Base-by-base conservation (phyloP, 2,329 filamentous ascomycete species). In the Trichoderma cornu-damae region DNA sequence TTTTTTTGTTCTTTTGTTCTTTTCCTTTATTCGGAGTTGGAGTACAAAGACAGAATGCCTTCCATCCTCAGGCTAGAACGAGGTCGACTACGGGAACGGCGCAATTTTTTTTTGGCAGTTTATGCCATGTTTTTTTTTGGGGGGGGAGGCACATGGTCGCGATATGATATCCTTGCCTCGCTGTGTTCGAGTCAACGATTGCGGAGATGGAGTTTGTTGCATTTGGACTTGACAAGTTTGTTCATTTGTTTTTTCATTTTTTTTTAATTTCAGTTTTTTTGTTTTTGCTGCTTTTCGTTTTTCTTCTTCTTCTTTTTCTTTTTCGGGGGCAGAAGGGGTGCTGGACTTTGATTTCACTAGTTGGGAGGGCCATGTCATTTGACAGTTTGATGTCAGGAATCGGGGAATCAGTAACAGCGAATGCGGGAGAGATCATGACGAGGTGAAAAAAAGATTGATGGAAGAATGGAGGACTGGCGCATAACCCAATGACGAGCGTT, bases 11-110 rank as follows among this genome's bases (percentile, higher is more conserved):
- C n/a, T 24, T 54, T 53, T 58, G 57, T 58, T 49, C 18, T 50
- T 18, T 24, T 50, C 20, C 50, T 40, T 8, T 50, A n/a, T 24
- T 37, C 9, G 52, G 57, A 59, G 57, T 59, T 59, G 44, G 34
- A 16, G 46, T 40, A 44, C 9, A 18, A 43, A 28, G 49, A 44
- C 22, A 32, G 30, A 47, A 34, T 14, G 28, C 38, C 42, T 46
- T 54, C 28, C n/a, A 30, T 11, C 18, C 26, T 24, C 24, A 37
- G 28, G 12, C 35, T n/a, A 47, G 20, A 43, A 48, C 24, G 37
- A 52, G 28, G 37, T 20, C 30, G 22, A 34, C 37, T 42, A 42
- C 8, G 28, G 37, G 35, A 35, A 51, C 35, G 47, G 54, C 35
- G 44, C 46, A 43, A 57, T 51, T 51, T 57, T n/a, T n/a, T n/a